These are phyloP conservation scores for Boletus vermiculosoides DNA, from an alignment of 768 basidiomycete species.

Conservation along the genomic window DNA sequence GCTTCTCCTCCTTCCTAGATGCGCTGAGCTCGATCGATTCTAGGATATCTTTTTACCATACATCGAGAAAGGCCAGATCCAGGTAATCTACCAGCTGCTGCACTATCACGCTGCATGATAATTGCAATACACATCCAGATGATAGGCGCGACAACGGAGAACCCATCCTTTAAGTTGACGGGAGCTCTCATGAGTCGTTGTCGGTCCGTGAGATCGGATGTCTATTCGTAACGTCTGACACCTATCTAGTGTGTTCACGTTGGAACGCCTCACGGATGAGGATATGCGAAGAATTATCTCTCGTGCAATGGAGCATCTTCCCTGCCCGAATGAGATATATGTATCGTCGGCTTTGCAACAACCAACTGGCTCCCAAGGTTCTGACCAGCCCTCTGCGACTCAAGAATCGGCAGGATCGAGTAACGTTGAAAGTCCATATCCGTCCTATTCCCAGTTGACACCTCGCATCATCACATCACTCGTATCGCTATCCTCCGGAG, in stretches of 20 bases:
- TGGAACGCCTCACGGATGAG: slow-evolving; percentile 63
- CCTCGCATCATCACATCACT: slow-evolving; percentile 48
- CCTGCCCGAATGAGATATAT: slow-evolving; percentile 9
- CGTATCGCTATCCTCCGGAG: slow-evolving; percentile 57
- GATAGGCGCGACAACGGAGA: slow-evolving; percentile 86
- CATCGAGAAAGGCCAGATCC: slow-evolving; percentile 74
- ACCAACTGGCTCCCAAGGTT: slow-evolving; percentile 18
- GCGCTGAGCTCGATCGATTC: slow-evolving; percentile 12
- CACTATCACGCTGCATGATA: not conserved
- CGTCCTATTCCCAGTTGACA: slow-evolving; percentile 42
- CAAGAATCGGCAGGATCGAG: slow-evolving; percentile 22
- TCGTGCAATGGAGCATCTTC: slow-evolving; percentile 46
- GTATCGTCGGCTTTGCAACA: slow-evolving; percentile 3
- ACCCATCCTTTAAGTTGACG: slow-evolving; percentile 82
- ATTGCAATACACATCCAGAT: slow-evolving; percentile 38
- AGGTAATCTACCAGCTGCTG: slow-evolving; percentile 35
- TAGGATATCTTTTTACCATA: slow-evolving; percentile 81
- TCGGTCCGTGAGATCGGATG: slow-evolving; percentile 45
- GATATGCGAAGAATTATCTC: slow-evolving; percentile 59
- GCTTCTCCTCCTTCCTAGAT: not conserved
- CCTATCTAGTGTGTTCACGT: slow-evolving; percentile 62
- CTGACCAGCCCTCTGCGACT: slow-evolving; percentile 11
- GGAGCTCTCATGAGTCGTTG: slow-evolving; percentile 73
- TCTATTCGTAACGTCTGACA: slow-evolving; percentile 13
- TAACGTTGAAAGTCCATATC: slow-evolving; percentile 16